Percentiles rank a stretch among this genome's conserved stretches.
Evolutionary conservation across 2,329 filamentous ascomycete genomes (phyloP).

Genomic region (Ophiostoma sp.): DNA sequence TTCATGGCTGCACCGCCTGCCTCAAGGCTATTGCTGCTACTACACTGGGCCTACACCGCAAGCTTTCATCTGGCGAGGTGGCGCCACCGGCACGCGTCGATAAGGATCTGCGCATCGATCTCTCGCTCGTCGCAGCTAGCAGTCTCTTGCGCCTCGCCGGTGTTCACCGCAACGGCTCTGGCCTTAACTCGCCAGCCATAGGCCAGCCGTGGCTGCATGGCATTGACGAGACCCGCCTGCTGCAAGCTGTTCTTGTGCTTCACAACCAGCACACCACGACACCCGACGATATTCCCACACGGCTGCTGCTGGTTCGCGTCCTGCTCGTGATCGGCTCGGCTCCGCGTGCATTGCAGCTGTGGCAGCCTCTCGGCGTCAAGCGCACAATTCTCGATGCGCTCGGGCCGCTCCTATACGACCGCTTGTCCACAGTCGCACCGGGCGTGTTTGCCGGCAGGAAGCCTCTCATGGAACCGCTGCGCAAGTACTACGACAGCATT

Average conservation of each 20-base stretch:
- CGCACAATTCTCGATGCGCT: slow-evolving; percentile 54
- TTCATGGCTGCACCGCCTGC: slow-evolving; percentile 24
- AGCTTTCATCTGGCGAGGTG: slow-evolving; percentile 27
- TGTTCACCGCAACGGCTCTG: slow-evolving; percentile 19
- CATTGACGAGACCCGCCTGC: slow-evolving; percentile 34
- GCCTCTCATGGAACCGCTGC: slow-evolving; percentile 40
- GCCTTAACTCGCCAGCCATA: no score
- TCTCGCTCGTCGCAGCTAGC: slow-evolving; percentile 33
- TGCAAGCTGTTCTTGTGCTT: slow-evolving; percentile 47
- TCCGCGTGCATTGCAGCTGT: slow-evolving; percentile 44
- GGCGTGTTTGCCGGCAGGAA: slow-evolving; percentile 37
- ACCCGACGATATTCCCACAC: slow-evolving; percentile 44
- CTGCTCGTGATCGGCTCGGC: slow-evolving; percentile 49
- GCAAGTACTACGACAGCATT: slow-evolving; percentile 43
- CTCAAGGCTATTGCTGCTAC: slow-evolving; percentile 26
- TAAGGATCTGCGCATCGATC: slow-evolving; percentile 34
- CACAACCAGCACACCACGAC: slow-evolving; percentile 45
- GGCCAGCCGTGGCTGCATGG: slow-evolving; percentile 25
- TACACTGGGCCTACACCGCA: slow-evolving; percentile 28
- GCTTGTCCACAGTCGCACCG: slow-evolving; percentile 49
- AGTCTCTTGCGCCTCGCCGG: slow-evolving; percentile 34
- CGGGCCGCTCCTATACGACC: slow-evolving; percentile 51
- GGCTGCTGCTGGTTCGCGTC: slow-evolving; percentile 48
- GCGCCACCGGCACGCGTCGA: slow-evolving; percentile 27
- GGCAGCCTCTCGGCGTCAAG: slow-evolving; percentile 51